phyloP scores from a whole-genome alignment of 129 eudicot genomes.

The Ambrosia trifida region DNA sequence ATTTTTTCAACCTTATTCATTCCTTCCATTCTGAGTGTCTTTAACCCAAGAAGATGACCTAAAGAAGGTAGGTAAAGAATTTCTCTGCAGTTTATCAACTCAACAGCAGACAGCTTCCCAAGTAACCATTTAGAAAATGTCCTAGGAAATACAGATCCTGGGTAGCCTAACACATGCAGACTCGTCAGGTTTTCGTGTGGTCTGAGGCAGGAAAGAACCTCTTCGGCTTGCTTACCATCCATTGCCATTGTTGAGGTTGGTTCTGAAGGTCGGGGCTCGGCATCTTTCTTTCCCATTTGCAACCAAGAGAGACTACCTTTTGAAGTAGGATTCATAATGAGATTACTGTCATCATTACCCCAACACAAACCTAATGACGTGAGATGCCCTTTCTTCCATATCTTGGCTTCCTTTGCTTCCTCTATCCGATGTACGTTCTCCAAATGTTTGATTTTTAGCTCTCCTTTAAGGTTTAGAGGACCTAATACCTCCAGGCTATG shows the following conservation, averaged over 20 bases:
- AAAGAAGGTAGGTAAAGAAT: conserved; percentile 20
- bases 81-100: conserved; percentile 32
- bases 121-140: conserved; percentile 25
- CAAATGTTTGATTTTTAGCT: conserved; percentile 32
- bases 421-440: conserved; percentile 20
- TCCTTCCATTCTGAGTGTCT: conserved; percentile 32
- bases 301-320: conserved; percentile 26
- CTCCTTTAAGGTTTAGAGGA: conserved; percentile 35
- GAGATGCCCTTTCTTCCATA: conserved; percentile 30
- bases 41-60: conserved; percentile 36
- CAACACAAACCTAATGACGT: conserved; percentile 27
- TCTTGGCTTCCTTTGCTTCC: conserved; percentile 24
- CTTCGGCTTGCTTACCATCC: conserved; percentile 20
- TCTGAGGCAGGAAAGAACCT: conserved; percentile 24
- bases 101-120: conserved; percentile 18
- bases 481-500: conserved; percentile 19
- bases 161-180: conserved; percentile 34
- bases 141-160: conserved; percentile 24
- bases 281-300: conserved; percentile 5
- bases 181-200: conserved; percentile 28
- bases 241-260: conserved; percentile 5
- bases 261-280: conserved; percentile 10
- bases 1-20: conserved; percentile 17
- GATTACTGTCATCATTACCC: conserved; percentile 23
- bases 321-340: conserved; percentile 29